Conservation (phyloP, 1,139 yeast species). For the Suhomyces choctaworum region DNA sequence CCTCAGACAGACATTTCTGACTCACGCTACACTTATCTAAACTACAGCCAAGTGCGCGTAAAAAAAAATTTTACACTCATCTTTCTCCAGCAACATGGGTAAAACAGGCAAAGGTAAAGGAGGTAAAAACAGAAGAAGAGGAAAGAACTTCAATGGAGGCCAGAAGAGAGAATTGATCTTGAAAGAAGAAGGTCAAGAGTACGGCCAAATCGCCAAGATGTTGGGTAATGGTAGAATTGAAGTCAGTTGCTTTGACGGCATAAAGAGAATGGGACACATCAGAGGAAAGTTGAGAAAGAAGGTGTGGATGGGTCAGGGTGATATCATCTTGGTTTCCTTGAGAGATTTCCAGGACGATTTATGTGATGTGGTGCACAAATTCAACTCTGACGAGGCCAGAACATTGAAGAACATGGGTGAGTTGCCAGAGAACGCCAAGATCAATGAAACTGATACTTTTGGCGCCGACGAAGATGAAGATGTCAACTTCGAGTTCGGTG, state of each 20-base stretch:
- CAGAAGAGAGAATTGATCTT: slow-evolving; percentile 91
- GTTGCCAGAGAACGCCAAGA: slow-evolving; percentile 93
- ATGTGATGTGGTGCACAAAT: slow-evolving; percentile 97
- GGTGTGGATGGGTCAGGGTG: slow-evolving; percentile 99
- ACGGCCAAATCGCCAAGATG: slow-evolving; percentile 98
- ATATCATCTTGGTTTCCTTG: slow-evolving; percentile 88
- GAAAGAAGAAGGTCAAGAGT: slow-evolving; percentile 97
- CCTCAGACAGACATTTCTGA: too few species aligned
- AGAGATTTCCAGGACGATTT: slow-evolving; percentile 99
- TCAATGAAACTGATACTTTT: slow-evolving; percentile 96
- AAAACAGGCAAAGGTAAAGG: slow-evolving; percentile 59
- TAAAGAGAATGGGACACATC: slow-evolving; percentile 92
- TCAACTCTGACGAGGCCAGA: slow-evolving; percentile 97
- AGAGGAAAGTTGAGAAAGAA: slow-evolving; percentile 99
- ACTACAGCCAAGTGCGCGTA: slow-evolving; percentile 1
- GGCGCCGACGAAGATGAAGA: slow-evolving; percentile 97
- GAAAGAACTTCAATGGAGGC: slow-evolving; percentile 90
- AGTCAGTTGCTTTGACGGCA: slow-evolving; percentile 92
- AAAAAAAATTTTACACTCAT: slow-evolving; percentile 9
- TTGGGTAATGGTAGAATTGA: slow-evolving; percentile 97
- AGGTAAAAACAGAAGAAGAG: slow-evolving; percentile 95
- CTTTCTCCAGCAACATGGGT: slow-evolving; percentile 37
- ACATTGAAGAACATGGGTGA: slow-evolving; percentile 95
- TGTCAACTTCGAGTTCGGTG: slow-evolving; percentile 97
- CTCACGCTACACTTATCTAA: too few species aligned